These are phyloP conservation scores for Onygena corvina DNA, from an alignment of 2,329 filamentous ascomycete genomes.

Conservation along the genomic window DNA sequence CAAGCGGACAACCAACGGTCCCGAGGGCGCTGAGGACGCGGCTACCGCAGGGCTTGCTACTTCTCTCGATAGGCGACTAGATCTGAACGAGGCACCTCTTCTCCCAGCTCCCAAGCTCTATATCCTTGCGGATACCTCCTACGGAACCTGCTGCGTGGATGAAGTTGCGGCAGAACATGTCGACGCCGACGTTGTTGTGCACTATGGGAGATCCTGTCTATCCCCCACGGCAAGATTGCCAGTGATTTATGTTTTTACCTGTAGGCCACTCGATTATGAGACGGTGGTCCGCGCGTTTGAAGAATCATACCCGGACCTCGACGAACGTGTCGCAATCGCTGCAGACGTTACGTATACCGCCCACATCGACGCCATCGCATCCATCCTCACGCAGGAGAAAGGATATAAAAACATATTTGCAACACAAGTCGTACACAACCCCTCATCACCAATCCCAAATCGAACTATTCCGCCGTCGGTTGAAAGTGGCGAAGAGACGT, in stretches of 20 bases:
- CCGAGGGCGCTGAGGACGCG: constrained; percentile 14
- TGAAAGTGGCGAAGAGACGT: constrained; percentile 33
- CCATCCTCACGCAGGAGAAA: constrained; percentile 39
- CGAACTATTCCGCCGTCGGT: constrained; percentile 51
- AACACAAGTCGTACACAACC: constrained; percentile 64
- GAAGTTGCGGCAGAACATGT: constrained; percentile 93
- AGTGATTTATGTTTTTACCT: constrained; percentile 83
- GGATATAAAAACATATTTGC: constrained; percentile 62
- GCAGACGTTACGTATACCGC: constrained; percentile 79
- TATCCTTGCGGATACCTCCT: constrained; percentile 89
- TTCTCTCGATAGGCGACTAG: constrained; percentile 13
- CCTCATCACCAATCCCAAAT: constrained; percentile 72
- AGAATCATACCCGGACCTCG: constrained; percentile 53
- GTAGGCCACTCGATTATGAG: constrained; percentile 53
- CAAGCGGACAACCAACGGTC: constrained; percentile 12
- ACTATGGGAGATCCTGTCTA: constrained; percentile 85
- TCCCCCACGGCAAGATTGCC: constrained; percentile 79
- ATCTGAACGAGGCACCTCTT: constrained; percentile 9
- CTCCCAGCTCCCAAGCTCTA: constrained; percentile 45
- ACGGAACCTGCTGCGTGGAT: constrained; percentile 93
- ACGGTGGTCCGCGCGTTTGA: constrained; percentile 51
- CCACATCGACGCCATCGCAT: constrained; percentile 52
- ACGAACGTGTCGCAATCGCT: constrained; percentile 61
- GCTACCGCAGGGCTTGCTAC: no score
- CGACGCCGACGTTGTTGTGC: constrained; percentile 78